Percentiles rank a stretch among this genome's conserved stretches.
Conservation (phyloP, 345 rosid species). For the Sonneratia alba region DNA sequence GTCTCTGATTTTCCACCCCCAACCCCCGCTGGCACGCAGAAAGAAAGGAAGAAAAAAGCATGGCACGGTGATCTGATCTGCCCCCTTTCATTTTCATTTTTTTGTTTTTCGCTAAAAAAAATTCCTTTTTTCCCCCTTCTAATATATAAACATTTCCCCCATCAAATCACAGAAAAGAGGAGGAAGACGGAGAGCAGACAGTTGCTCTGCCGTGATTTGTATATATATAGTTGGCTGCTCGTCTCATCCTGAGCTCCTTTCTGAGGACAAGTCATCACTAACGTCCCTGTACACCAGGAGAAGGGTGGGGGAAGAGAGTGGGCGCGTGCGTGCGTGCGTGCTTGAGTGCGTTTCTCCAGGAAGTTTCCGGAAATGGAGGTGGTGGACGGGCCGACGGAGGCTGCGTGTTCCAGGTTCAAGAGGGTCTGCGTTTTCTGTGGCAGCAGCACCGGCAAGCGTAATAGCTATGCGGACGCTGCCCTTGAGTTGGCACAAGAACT, state of each 20-base stretch:
- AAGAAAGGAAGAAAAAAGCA: not conserved
- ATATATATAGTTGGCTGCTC: constrained; percentile 3
- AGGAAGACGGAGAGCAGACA: not conserved
- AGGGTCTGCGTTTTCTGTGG: constrained; percentile 93
- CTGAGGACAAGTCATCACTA: not conserved
- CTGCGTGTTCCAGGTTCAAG: constrained; percentile 37
- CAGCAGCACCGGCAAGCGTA: constrained; percentile 68
- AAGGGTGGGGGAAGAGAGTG: not conserved
- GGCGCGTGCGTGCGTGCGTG: not conserved
- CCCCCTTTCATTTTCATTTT: not conserved
- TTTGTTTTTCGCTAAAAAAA: not conserved
- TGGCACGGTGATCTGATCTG: not conserved
- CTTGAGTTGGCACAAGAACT: constrained; percentile 71
- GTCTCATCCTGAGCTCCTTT: not conserved
- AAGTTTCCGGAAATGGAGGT: constrained; percentile 13
- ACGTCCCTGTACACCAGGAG: not conserved
- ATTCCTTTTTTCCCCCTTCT: not conserved
- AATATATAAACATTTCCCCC: not conserved
- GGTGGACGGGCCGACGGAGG: constrained; percentile 6
- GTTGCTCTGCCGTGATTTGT: not conserved
- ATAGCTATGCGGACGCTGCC: constrained; percentile 66
- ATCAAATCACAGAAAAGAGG: not conserved
- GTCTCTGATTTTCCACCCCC: not conserved
- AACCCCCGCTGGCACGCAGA: not conserved
- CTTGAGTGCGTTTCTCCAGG: not conserved